A percentile compares a stretch with the other conserved stretches of the same genome.
phyloP scores from a whole-genome alignment of 805 yeast species.

The Kodamaea neixiangensis region DNA sequence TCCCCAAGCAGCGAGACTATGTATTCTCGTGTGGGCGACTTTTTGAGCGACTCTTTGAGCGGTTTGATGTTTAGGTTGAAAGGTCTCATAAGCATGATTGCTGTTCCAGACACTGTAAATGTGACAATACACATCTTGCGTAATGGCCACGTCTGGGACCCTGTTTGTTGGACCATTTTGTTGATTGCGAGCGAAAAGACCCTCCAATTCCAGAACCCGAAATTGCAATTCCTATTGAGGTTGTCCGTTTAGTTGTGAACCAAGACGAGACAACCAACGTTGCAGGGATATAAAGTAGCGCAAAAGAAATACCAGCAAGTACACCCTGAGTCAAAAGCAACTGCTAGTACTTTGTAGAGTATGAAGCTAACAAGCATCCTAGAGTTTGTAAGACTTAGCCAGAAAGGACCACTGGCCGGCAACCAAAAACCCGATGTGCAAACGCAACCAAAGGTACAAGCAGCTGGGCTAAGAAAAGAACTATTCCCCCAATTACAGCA shows the following conservation, averaged over 20 bases:
- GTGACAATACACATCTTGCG: slow-evolving; percentile 39
- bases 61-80: slow-evolving; percentile 33
- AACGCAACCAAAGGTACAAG: slow-evolving; percentile 53
- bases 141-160: slow-evolving; percentile 46
- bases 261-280: slow-evolving; percentile 49
- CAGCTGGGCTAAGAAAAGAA: slow-evolving; percentile 56
- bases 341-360: slow-evolving; percentile 51
- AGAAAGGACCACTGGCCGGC: slow-evolving; percentile 44
- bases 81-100: slow-evolving; percentile 46
- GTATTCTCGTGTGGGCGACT: slow-evolving; percentile 22
- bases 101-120: slow-evolving; percentile 33
- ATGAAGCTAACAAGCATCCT: slow-evolving; percentile 52
- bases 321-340: slow-evolving; percentile 54
- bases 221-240: slow-evolving; percentile 51
- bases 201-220: slow-evolving; percentile 58
- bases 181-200: slow-evolving; percentile 45
- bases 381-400: slow-evolving; percentile 48
- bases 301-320: slow-evolving; percentile 48
- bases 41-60: slow-evolving; percentile 24
- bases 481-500: slow-evolving; percentile 56
- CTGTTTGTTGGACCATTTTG: slow-evolving; percentile 40
- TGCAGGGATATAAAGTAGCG: slow-evolving; percentile 45
- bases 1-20: slow-evolving; percentile 11
- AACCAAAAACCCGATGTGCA: slow-evolving; percentile 50
- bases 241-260: slow-evolving; percentile 46